Percentiles rank a stretch among this genome's conserved stretches.
Evolutionary conservation across 768 basidiomycete genomes (phyloP).

Genomic region (Mycena latifolia): DNA sequence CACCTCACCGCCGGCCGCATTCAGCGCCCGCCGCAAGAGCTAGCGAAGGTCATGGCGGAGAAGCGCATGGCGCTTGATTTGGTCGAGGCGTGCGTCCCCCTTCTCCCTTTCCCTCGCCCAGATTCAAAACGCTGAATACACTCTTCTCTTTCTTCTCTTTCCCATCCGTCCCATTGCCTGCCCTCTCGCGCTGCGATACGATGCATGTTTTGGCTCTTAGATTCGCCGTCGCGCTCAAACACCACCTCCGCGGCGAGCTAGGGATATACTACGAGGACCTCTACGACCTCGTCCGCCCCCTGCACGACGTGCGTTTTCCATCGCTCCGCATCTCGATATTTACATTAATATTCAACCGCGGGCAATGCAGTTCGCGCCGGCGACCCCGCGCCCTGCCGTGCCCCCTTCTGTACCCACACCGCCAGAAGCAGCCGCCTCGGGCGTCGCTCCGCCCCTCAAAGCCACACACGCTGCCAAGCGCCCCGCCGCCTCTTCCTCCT

Average conservation of each 20-base stretch:
- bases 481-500: not conserved
- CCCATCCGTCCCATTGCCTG: too few species aligned
- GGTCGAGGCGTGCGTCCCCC: slow-evolving; percentile 68
- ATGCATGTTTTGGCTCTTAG: too few species aligned
- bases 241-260: slow-evolving; percentile 71
- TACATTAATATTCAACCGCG: too few species aligned
- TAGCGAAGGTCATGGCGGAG: slow-evolving; percentile 67
- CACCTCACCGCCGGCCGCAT: slow-evolving; percentile 43
- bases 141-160: too few species aligned
- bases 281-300: slow-evolving; percentile 66
- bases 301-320: slow-evolving; percentile 60
- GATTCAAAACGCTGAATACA: too few species aligned
- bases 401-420: too few species aligned
- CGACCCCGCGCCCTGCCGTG: too few species aligned
- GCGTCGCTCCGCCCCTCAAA: not conserved
- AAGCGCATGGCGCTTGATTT: slow-evolving; percentile 71
- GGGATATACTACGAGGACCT: slow-evolving; percentile 75
- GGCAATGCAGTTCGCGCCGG: too few species aligned
- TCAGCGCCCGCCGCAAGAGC: slow-evolving; percentile 53
- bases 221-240: slow-evolving; percentile 69
- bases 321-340: not conserved
- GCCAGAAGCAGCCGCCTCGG: too few species aligned
- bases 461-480: slow-evolving; percentile 17
- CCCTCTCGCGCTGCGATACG: too few species aligned
- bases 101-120: too few species aligned